phyloP scores from a whole-genome alignment of 2,329 filamentous ascomycete species.

The Cordyceps tenuipes region DNA sequence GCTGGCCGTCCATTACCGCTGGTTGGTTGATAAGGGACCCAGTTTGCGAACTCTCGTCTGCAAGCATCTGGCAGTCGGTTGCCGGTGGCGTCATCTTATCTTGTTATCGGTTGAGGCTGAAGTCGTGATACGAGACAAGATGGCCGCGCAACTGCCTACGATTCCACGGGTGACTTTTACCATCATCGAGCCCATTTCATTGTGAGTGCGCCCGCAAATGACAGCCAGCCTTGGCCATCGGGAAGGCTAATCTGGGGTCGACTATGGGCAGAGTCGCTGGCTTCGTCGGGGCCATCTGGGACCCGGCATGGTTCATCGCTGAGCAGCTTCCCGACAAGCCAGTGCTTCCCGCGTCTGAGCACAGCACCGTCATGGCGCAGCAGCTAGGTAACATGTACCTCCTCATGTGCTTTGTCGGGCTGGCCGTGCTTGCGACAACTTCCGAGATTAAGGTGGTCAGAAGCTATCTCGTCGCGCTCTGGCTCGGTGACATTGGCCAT shows the following conservation, averaged over 20 bases:
- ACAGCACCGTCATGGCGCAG: conserved; percentile 49
- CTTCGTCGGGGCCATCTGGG: conserved; percentile 45
- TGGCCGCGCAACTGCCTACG: conserved; percentile 54
- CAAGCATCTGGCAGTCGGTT: conserved; percentile 8
- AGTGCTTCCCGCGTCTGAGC: conserved; percentile 30
- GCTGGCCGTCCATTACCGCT: not conserved
- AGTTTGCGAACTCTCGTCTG: not conserved
- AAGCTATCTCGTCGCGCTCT: conserved; percentile 58
- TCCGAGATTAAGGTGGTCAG: conserved; percentile 57
- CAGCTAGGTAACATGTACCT: conserved; percentile 66
- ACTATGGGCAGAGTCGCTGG: conserved; percentile 45
- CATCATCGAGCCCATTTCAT: conserved; percentile 58
- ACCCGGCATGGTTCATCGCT: conserved; percentile 53
- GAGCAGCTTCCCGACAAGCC: conserved; percentile 45
- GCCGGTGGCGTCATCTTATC: conserved; percentile 11
- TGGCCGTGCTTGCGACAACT: conserved; percentile 56
- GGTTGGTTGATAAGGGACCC: conserved; percentile 11
- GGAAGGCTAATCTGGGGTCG: not conserved
- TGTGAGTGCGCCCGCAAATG: conserved; percentile 38
- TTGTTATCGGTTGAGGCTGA: not conserved
- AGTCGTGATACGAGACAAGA: conserved; percentile 21
- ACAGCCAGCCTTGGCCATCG: not conserved
- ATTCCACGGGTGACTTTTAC: conserved; percentile 61
- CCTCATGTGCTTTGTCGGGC: conserved; percentile 54
- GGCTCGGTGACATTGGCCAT: conserved; percentile 60